Evolutionary conservation across 257 asterid genomes (phyloP).

Genomic region (Solanum chilense): DNA sequence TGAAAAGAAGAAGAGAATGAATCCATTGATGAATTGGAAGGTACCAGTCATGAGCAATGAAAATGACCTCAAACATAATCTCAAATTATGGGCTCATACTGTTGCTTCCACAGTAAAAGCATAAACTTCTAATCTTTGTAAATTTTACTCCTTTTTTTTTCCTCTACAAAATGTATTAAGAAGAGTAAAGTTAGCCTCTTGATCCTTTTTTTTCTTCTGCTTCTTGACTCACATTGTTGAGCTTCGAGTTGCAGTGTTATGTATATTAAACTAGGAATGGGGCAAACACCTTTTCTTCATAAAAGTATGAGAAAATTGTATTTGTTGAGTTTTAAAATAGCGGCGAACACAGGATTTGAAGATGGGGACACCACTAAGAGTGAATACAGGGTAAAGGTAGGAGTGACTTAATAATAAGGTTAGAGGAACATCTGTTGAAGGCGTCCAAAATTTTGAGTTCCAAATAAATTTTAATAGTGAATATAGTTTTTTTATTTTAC

Average conservation of each 20-base stretch:
- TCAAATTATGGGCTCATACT: constrained; percentile 57
- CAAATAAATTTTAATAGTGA: too few relatives aligned
- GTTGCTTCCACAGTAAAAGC: constrained; percentile 37
- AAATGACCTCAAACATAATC: constrained; percentile 28
- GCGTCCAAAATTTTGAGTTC: too few relatives aligned
- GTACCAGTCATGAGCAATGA: constrained; percentile 20
- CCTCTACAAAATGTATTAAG: not conserved
- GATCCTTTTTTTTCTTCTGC: not conserved
- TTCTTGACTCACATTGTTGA: not conserved
- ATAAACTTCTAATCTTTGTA: not conserved
- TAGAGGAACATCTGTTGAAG: too few relatives aligned
- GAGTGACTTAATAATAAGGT: too few relatives aligned
- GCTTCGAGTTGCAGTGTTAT: not conserved
- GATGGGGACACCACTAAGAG: too few relatives aligned
- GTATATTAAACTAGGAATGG: not conserved
- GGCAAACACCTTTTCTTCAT: not conserved
- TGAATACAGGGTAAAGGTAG: too few relatives aligned
- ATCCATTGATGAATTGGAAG: constrained; percentile 24
- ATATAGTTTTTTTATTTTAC: too few relatives aligned
- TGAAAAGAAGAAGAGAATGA: not conserved
- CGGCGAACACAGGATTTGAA: too few relatives aligned
- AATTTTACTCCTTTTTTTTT: not conserved
- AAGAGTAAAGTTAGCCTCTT: not conserved
- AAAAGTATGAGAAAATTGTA: not conserved
- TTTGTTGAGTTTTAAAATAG: too few relatives aligned